Evolutionary conservation across 1,284 basidiomycete genomes (phyloP).

Genomic region (Sporisorium sorghi): DNA sequence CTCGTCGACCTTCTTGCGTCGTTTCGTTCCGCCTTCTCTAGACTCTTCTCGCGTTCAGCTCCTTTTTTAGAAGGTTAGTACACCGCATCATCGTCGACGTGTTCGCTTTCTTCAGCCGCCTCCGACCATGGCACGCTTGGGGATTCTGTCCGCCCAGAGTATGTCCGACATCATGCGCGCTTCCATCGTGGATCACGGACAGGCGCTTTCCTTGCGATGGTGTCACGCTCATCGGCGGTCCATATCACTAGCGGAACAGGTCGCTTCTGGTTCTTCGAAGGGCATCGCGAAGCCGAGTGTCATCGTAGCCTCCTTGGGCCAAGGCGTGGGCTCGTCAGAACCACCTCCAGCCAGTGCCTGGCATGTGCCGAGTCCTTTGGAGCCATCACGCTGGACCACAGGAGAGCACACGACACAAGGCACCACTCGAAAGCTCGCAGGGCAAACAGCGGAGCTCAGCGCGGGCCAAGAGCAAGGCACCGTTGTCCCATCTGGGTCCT

Average conservation of each 20-base stretch:
- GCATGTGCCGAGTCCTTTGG: no score
- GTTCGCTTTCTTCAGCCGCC: not conserved
- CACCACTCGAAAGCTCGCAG: not conserved
- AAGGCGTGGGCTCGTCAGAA: not conserved
- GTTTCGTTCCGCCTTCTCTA: conserved; percentile 6
- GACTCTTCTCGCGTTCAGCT: conserved; percentile 36
- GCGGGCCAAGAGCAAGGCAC: not conserved
- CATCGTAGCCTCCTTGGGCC: not conserved
- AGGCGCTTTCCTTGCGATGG: not conserved
- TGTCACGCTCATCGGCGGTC: not conserved
- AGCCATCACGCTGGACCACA: not conserved
- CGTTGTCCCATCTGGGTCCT: not conserved
- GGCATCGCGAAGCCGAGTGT: not conserved
- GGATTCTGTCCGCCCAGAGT: not conserved
- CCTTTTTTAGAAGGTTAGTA: conserved; percentile 51
- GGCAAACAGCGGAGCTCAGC: not conserved
- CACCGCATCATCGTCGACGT: not conserved
- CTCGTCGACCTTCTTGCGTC: conserved; percentile 9
- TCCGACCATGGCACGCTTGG: no score
- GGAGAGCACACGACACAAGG: not conserved
- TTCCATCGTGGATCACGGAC: not conserved
- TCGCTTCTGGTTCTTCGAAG: not conserved
- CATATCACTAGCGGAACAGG: not conserved
- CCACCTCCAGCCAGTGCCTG: not conserved
- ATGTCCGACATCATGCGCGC: conserved; percentile 4